These are phyloP conservation scores for Pittosporum tobira DNA, from an alignment of 129 eudicot genomes.

Conservation along the genomic window DNA sequence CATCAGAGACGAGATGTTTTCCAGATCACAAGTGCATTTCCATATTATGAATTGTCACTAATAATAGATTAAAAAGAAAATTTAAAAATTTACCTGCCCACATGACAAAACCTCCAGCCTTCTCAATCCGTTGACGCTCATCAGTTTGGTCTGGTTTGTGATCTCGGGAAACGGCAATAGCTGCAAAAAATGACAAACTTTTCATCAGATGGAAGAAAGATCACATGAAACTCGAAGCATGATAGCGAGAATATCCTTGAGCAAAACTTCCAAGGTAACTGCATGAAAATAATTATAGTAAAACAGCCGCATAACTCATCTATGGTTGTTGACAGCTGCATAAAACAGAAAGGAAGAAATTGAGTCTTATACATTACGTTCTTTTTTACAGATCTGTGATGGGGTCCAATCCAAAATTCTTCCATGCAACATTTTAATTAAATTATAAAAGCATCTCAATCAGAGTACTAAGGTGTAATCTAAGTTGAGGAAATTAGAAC, in stretches of 20 bases:
- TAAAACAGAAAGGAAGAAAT: too few species aligned
- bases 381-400: too few species aligned
- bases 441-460: too few species aligned
- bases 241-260: background rate
- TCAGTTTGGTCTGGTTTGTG: constrained; percentile 94
- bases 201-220: background rate
- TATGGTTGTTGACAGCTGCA: background rate
- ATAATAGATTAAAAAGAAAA: background rate
- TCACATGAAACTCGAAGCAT: background rate
- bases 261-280: background rate
- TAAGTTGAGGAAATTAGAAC: too few species aligned
- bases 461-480: too few species aligned
- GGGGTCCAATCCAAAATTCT: too few species aligned
- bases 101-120: constrained; percentile 98
- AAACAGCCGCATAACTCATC: background rate
- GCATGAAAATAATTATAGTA: background rate
- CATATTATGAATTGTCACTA: background rate
- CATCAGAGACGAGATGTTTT: constrained; percentile 4
- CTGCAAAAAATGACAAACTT: constrained; percentile 15
- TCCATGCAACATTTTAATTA: too few species aligned
- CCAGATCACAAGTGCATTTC: background rate
- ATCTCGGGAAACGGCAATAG: constrained; percentile 84
- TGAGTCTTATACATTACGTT: too few species aligned
- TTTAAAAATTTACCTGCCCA: constrained; percentile 59
- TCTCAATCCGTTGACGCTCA: constrained; percentile 76